Conservation (phyloP, 1,139 yeast species). For the Kodamaea derodonti region DNA sequence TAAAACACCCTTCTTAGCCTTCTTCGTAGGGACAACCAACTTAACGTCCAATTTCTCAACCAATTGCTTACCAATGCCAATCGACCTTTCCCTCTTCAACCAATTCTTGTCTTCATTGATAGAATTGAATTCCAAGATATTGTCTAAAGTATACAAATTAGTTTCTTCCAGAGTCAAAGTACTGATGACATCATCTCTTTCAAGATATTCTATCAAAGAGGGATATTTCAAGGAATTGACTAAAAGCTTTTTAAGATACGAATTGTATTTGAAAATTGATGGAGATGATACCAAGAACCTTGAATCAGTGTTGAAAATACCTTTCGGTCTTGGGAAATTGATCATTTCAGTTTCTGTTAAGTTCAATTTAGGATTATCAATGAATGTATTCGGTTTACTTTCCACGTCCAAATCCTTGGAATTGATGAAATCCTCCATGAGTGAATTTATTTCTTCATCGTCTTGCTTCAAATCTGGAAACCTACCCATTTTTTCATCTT, state of each 20-base stretch:
- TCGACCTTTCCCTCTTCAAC: conserved; percentile 14
- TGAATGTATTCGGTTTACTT: not conserved
- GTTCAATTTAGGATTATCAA: conserved; percentile 9
- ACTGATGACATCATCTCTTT: conserved; percentile 22
- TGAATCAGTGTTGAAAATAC: conserved; percentile 8
- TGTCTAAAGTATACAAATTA: conserved; percentile 29
- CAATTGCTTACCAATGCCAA: conserved; percentile 16
- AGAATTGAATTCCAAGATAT: conserved; percentile 22
- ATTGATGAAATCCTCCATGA: conserved; percentile 29
- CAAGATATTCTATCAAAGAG: conserved; percentile 18
- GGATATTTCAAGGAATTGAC: conserved; percentile 23
- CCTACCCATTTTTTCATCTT: conserved; percentile 65
- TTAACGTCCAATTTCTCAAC: conserved; percentile 16
- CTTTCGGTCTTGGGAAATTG: conserved; percentile 8
- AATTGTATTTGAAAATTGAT: conserved; percentile 25
- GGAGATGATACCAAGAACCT: conserved; percentile 28
- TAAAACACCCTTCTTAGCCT: conserved; percentile 7
- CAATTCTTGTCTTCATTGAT: conserved; percentile 12
- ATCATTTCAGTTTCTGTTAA: conserved; percentile 9
- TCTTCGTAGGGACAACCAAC: conserved; percentile 14
- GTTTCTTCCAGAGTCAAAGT: conserved; percentile 23
- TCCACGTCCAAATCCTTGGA: conserved; percentile 20
- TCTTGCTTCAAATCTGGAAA: conserved; percentile 46
- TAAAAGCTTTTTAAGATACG: conserved; percentile 23
- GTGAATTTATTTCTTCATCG: conserved; percentile 10